Evolutionary conservation across 148 eudicot species (phyloP).

Genomic region (Heliamphora exappendiculata): DNA sequence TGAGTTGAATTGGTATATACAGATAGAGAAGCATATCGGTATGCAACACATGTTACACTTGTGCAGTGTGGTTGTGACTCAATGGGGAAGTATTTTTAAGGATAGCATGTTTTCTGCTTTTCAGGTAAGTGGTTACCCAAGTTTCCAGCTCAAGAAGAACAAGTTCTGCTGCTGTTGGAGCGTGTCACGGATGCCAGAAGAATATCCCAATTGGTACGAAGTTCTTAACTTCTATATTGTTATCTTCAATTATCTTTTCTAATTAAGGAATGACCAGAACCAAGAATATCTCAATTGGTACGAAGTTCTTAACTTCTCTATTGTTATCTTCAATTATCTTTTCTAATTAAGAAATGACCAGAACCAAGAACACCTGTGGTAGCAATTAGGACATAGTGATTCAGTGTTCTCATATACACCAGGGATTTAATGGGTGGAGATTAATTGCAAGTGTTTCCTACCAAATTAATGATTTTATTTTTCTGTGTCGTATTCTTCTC

Average conservation of each 20-base stretch:
- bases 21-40: constrained; percentile 88
- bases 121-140: constrained; percentile 62
- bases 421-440: not conserved
- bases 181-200: constrained; percentile 74
- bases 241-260: constrained; percentile 3
- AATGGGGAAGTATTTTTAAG: not conserved
- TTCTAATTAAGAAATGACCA: not conserved
- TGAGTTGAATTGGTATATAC: constrained; percentile 67
- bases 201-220: constrained; percentile 55
- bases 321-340: constrained; percentile 1
- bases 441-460: not conserved
- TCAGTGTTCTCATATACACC: not conserved
- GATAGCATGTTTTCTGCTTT: not conserved
- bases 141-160: constrained; percentile 62
- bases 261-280: no score
- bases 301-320: not conserved
- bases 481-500: not conserved
- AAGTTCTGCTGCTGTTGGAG: constrained; percentile 56
- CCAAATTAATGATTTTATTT: not conserved
- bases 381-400: not conserved
- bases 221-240: not conserved
- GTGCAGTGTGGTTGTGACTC: not conserved
- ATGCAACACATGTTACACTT: not conserved
- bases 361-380: not conserved
- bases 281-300: constrained; percentile 70